Conservation (phyloP, 495 filamentous ascomycete species). For the Penicillium samsonianum region DNA sequence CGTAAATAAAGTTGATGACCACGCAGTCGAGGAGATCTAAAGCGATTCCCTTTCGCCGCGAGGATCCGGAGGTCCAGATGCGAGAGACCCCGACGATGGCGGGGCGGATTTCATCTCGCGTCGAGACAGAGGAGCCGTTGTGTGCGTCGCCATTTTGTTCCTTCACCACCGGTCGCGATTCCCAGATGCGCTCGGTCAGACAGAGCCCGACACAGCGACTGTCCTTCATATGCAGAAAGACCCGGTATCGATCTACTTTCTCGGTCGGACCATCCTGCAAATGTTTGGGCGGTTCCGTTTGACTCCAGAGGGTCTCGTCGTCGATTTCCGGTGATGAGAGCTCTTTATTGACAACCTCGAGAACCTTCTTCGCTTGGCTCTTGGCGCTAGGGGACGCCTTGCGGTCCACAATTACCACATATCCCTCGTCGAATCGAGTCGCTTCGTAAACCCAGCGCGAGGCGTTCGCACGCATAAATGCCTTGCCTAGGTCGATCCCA, state of each 20-base stretch:
- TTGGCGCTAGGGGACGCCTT: conserved; percentile 55
- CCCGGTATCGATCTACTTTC: conserved; percentile 59
- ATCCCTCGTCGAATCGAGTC: conserved; percentile 48
- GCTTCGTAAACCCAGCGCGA: conserved; percentile 50
- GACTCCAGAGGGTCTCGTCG: conserved; percentile 61
- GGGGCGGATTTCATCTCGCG: conserved; percentile 41
- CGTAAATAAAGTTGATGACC: conserved; percentile 64
- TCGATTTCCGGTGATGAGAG: conserved; percentile 62
- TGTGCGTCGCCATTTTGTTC: conserved; percentile 26
- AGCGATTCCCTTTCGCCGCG: conserved; percentile 62
- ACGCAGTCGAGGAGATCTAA: conserved; percentile 62
- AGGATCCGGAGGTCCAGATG: conserved; percentile 67
- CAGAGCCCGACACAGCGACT: conserved; percentile 67
- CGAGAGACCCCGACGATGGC: conserved; percentile 69
- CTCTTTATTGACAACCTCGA: conserved; percentile 69
- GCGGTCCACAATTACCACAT: conserved; percentile 59
- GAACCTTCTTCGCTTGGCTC: conserved; percentile 59
- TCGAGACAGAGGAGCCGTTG: conserved; percentile 50
- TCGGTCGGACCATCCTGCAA: conserved; percentile 36
- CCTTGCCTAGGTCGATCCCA: conserved; percentile 64
- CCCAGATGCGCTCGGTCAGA: conserved; percentile 64
- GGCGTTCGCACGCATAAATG: conserved; percentile 51
- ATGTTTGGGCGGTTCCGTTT: conserved; percentile 44
- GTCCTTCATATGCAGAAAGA: conserved; percentile 64
- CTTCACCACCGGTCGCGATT: conserved; percentile 51